Evolutionary conservation across 495 filamentous ascomycete genomes (phyloP), one percentile per base, ranked within the genome.

Genomic region (Paragyromitra xinjiangensis): DNA sequence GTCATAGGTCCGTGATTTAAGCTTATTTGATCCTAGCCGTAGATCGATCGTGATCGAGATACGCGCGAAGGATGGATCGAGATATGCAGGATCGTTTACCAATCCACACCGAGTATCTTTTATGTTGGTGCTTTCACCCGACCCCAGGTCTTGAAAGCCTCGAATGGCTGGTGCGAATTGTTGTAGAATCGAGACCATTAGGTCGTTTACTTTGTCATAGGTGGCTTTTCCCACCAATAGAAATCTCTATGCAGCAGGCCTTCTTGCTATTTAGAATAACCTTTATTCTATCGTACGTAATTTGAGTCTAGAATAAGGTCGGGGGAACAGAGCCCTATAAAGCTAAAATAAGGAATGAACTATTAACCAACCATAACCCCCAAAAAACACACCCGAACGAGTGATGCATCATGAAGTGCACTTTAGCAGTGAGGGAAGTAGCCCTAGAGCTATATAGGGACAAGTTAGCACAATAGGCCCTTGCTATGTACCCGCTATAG

Each of bases 1-100:
- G 75, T 78, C 75, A 73, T 56, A 51, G 51, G 53, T 50, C 56
- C 39, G 14, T n/a, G 48, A 64, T 65, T 72, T 78, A 73, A 79
- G 61, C 77, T 79, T 79, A 79, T 73, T 72, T 73, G 74, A 77
- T 65, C 74, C 67, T 24, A 39, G 75, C 19, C 51, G 77, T 40
- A 79, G 77, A 79, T 78, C 77, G 61, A 59, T 77, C 73, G 55
- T 66, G 48, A 77, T 72, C 59, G 50, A 73, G 53, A 59, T 69
- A 24, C 67, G 67, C n/a, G 14, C 53, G 67, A 69, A 48, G 45
- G 66, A 59, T 26, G 19, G 66, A 69, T 69, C 39, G 51, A 34
- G 53, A 59, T 40, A 22, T 26, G 65, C 67, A 42, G 9, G 14
- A 37, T 29, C 16, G 19, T 26, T 39, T 55, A 40, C 64, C 3